Conservation (phyloP, 2,329 filamentous ascomycete species). For the Diaporthe citrichinensis region DNA sequence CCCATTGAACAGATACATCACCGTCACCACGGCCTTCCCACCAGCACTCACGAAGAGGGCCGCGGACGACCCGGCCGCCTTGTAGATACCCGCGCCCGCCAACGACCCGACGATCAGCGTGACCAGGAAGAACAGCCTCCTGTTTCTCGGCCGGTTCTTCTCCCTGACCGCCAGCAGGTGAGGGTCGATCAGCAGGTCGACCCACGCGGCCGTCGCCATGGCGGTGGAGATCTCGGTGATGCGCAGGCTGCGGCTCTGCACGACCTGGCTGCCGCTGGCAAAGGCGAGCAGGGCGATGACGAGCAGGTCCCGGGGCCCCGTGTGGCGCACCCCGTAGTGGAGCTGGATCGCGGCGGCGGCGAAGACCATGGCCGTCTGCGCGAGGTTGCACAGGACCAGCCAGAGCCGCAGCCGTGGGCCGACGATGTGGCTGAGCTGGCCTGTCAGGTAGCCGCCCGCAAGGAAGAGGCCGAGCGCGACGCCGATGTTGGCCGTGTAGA, state of each 20-base stretch:
- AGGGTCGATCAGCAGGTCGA: conserved; percentile 71
- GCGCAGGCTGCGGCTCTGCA: conserved; percentile 66
- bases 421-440: conserved; percentile 68
- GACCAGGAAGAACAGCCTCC: conserved; percentile 64
- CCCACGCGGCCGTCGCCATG: conserved; percentile 75
- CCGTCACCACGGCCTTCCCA: conserved; percentile 61
- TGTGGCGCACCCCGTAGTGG: conserved; percentile 52
- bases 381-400: conserved; percentile 66
- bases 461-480: conserved; percentile 70
- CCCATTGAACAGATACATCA: conserved; percentile 60
- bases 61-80: conserved; percentile 56
- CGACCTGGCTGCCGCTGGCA: conserved; percentile 71
- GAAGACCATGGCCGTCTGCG: conserved; percentile 70
- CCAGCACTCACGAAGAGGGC: conserved; percentile 60
- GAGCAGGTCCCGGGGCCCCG: conserved; percentile 56
- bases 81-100: conserved; percentile 65
- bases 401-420: conserved; percentile 66
- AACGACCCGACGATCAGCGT: conserved; percentile 64
- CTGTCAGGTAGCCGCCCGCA: conserved; percentile 66
- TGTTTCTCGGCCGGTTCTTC: conserved; percentile 64
- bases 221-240: conserved; percentile 75
- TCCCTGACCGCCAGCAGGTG: conserved; percentile 56
- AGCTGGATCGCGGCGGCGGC: conserved; percentile 65
- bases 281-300: conserved; percentile 68
- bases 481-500: conserved; percentile 68